A percentile compares a stretch with the other conserved stretches of the same genome.
These are phyloP conservation scores for Fraxinus americana DNA, from an alignment of 257 asterid species.

Conservation along the genomic window DNA sequence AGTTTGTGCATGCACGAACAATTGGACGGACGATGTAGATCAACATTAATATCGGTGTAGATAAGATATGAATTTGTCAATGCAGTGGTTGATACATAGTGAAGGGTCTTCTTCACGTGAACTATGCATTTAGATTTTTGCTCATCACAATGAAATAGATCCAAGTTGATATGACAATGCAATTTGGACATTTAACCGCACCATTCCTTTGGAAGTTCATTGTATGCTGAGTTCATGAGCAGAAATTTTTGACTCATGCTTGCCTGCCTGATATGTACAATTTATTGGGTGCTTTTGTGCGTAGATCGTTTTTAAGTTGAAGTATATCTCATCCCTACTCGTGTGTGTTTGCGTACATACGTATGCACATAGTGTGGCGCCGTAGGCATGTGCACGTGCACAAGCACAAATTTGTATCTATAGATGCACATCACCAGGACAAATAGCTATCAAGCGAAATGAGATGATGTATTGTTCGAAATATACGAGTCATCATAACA, in stretches of 20 bases:
- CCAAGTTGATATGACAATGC: not conserved
- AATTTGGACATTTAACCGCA: not conserved
- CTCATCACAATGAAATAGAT: not conserved
- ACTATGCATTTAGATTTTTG: not conserved
- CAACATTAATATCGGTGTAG: not conserved
- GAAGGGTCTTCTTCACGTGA: not conserved
- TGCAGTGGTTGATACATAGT: not conserved
- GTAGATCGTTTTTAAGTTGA: not conserved
- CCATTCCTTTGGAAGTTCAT: not conserved
- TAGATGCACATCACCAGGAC: too few species aligned
- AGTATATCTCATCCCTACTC: not conserved
- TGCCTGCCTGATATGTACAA: not conserved
- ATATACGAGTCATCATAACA: too few species aligned
- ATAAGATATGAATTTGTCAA: not conserved
- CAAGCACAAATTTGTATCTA: not conserved
- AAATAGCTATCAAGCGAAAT: too few species aligned
- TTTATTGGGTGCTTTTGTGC: not conserved
- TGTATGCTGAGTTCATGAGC: not conserved
- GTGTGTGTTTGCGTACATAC: too few species aligned
- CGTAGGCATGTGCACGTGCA: too few species aligned
- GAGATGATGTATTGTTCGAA: too few species aligned
- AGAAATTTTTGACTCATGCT: not conserved
- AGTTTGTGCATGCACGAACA: not conserved
- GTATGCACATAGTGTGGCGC: not conserved
- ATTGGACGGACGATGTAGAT: not conserved